Base-by-base conservation (phyloP, 1,284 basidiomycete genomes). In the Anthracocystis panici-leucophaei region DNA sequence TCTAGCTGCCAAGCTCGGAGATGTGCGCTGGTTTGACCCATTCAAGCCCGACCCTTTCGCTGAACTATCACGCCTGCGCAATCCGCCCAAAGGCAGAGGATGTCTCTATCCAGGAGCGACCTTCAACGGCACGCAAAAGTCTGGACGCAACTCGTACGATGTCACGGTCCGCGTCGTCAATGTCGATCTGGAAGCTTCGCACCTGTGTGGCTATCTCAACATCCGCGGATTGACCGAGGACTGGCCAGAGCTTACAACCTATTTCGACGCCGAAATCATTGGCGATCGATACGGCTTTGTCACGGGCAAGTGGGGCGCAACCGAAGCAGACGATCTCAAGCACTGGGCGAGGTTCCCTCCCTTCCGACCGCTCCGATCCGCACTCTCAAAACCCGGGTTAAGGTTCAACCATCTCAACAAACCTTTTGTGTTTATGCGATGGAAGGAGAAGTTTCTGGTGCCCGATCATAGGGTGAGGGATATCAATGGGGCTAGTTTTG, bases 391-490 rank as follows among this genome's bases (percentile, higher is more conserved):
- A 27, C 74, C 77, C 2, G 74, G 71, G 9, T 56, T 75, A 51
- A 48, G 63, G 9, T 83, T 82, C 57, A 71, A 82, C 31, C 78
- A 81, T 35, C 31, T 72, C 38, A 78, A 77, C 52, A 78, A 82
- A 50, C 77, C 73, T 2, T 88, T 87, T 65, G 83, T 88, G 31
- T 98, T 97, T 85, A 94, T 98, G 92, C 89, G 95, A 65, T 97
- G 95, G 92, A 98, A 98, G 87, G 95, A 98, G 86, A 89, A 91
- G 80, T 97, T 97, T 86, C 87, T 98, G 65, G 93, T 97, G 14
- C 95, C 95, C 10, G 93, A 96, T 85, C 93, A 96, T 86, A 90
- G 91, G 65, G 93, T 96, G 50, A 91, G 93, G 83, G 94, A 96
- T 86, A 97, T 98, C 85, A 94, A 91, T 80, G 95, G 95, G 31